These are phyloP conservation scores for Exutisphaerella laricina DNA, from an alignment of 2,329 filamentous ascomycete species.

Conservation along the genomic window DNA sequence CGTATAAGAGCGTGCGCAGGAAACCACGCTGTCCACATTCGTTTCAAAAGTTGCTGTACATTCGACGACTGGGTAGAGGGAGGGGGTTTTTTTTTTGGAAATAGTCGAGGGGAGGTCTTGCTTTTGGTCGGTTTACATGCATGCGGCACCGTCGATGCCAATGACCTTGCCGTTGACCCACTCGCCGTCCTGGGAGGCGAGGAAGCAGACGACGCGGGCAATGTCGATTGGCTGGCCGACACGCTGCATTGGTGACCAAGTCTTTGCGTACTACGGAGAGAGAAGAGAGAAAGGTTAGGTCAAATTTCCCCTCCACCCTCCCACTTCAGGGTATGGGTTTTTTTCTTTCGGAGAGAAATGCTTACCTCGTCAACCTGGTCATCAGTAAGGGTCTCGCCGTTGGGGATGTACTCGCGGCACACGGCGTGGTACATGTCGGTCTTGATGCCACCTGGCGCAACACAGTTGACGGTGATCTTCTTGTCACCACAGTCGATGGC, in stretches of 20 bases:
- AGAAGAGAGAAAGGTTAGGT: too few species aligned
- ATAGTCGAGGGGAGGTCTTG: background rate
- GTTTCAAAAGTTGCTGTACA: constrained; percentile 4
- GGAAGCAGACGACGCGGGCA: constrained; percentile 58
- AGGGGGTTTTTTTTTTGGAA: too few species aligned
- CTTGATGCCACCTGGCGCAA: constrained; percentile 53
- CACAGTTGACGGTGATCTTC: constrained; percentile 56
- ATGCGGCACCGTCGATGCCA: constrained; percentile 41
- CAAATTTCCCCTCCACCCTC: too few species aligned
- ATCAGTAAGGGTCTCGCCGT: constrained; percentile 50
- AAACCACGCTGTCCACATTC: background rate
- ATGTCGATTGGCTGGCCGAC: constrained; percentile 64
- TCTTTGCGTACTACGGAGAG: constrained; percentile 50
- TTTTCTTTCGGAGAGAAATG: too few species aligned
- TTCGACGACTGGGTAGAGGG: too few species aligned
- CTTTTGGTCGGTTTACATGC: constrained; percentile 39
- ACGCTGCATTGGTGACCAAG: constrained; percentile 59
- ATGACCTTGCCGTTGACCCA: constrained; percentile 52
- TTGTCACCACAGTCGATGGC: constrained; percentile 51
- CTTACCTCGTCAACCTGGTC: constrained; percentile 52
- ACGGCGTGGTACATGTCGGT: constrained; percentile 58
- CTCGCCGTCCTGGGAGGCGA: constrained; percentile 54
- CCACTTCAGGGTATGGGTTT: too few species aligned
- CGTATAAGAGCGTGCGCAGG: background rate
- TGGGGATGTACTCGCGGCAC: constrained; percentile 58